These are phyloP conservation scores for Arachis hypogaea DNA, from an alignment of 306 rosid species.

Conservation along the genomic window DNA sequence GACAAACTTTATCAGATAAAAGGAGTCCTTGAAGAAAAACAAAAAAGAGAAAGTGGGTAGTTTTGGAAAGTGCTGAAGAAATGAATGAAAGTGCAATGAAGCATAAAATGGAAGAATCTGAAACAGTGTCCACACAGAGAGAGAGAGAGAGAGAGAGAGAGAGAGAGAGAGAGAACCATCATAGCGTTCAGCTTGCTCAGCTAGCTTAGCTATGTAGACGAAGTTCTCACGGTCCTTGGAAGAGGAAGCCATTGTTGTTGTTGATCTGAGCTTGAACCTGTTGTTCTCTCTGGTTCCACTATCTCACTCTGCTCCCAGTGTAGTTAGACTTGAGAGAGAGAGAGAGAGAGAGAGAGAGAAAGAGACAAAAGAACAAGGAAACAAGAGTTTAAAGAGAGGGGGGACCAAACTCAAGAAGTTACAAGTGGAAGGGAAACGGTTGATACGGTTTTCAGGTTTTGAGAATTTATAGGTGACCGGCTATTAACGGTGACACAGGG, in stretches of 20 bases:
- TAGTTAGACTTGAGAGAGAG: neutral
- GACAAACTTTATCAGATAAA: slow-evolving; percentile 32
- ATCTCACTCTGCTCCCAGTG: slow-evolving; percentile 27
- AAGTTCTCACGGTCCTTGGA: slow-evolving; percentile 40
- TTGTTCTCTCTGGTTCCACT: neutral
- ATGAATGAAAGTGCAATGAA: slow-evolving; percentile 21
- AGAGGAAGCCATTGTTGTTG: slow-evolving; percentile 41
- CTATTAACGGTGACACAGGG: slow-evolving; percentile 28
- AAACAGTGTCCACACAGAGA: slow-evolving; percentile 1
- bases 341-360: slow-evolving; percentile 31
- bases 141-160: slow-evolving; percentile 1
- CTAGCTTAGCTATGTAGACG: slow-evolving; percentile 44
- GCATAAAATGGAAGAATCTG: slow-evolving; percentile 5
- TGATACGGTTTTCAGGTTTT: neutral
- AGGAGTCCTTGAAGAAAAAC: neutral
- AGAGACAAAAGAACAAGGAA: slow-evolving; percentile 6
- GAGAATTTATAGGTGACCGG: slow-evolving; percentile 34
- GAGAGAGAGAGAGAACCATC: slow-evolving; percentile 44
- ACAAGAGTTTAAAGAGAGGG: neutral
- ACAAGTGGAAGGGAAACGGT: neutral
- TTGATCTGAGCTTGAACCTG: slow-evolving; percentile 19
- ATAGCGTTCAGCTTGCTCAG: slow-evolving; percentile 52
- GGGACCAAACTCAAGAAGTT: slow-evolving; percentile 3
- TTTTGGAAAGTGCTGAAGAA: neutral
- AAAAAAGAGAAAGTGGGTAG: slow-evolving; percentile 21